Base-by-base conservation (phyloP, 1,284 basidiomycete species). In the Papiliotrema terrestris region DNA sequence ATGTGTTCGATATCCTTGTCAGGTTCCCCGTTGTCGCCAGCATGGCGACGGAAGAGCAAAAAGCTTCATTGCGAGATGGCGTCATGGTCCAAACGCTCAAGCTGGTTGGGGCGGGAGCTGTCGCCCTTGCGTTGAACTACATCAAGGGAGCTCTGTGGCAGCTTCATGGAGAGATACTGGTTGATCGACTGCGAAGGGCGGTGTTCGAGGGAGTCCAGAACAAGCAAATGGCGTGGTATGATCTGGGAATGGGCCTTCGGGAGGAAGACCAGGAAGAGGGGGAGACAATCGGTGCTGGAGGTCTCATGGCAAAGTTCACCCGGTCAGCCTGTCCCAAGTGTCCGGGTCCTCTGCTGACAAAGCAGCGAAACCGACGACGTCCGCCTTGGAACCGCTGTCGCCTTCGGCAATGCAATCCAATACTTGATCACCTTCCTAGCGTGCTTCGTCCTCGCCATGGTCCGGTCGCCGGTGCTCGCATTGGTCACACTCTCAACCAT, bases 301-400 rank as follows among this genome's bases (percentile, higher is more conserved):
- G 94, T 19, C 80, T 97, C 44, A 96, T 97, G 92, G 86, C 90
- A 51, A 91, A 92, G 71, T 97, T 97, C 72, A 84, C 88, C 25
- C 85, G 86, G 93, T 91, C 60, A 66, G 84, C 78, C 9, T 2
- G 2, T 38, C 23, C 20, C 19, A 19, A 1, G 37, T 36, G 41
- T 37, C 13, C 11, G n/a, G 20, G 8, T 6, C 36, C 8, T 46
- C 23, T 15, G n/a, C 25, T 29, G 35, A 57, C 54, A 61, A 48
- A 60, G 53, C 68, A 96, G 93, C 63, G 93, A 98, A 76, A 95
- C 91, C 2, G 94, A 98, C 73, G 91, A 97, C 56, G 87, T 98
- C 19, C 86, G 94, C 45, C 81, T 86, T 53, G 94, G 91, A 0
- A 84, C 86, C 17, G 89, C 89, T 1, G 80, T 89, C 37, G 84